These are phyloP conservation scores for Acanthamoeba castellanii DNA, from an alignment of 208 protist species.

Conservation along the genomic window DNA sequence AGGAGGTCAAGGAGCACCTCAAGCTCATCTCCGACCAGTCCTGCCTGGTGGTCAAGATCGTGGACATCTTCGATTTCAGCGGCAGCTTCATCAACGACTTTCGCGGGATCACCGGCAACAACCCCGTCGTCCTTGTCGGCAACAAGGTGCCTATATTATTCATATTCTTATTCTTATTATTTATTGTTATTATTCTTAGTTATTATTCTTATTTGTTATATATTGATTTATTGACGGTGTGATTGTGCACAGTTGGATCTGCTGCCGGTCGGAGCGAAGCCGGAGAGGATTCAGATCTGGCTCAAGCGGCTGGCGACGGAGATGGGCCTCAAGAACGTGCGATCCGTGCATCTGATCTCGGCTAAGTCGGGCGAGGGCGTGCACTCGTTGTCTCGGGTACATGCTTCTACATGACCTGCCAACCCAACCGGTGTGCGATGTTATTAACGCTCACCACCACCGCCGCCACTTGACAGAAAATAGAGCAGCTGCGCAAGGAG, in stretches of 20 bases:
- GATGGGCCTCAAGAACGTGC: constrained; percentile 50
- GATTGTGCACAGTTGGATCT: not conserved
- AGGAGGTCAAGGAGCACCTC: constrained; percentile 76
- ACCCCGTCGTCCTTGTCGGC: constrained; percentile 77
- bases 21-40: constrained; percentile 66
- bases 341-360: constrained; percentile 35
- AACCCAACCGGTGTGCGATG: not conserved
- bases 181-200: not conserved
- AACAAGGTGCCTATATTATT: constrained; percentile 69
- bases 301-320: constrained; percentile 41
- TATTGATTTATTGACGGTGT: not conserved
- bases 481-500: constrained; percentile 73
- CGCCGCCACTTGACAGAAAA: not conserved
- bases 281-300: constrained; percentile 32
- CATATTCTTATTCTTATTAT: constrained; percentile 15
- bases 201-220: not conserved
- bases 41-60: constrained; percentile 79
- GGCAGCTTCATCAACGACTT: constrained; percentile 80
- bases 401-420: not conserved
- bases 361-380: constrained; percentile 66
- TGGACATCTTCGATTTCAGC: constrained; percentile 82
- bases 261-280: constrained; percentile 30
- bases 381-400: constrained; percentile 36
- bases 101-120: constrained; percentile 74
- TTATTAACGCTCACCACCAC: too few relatives aligned